These are phyloP conservation scores for Oryza rufipogon DNA, from an alignment of 176 grass and related monocot genomes.

Conservation along the genomic window DNA sequence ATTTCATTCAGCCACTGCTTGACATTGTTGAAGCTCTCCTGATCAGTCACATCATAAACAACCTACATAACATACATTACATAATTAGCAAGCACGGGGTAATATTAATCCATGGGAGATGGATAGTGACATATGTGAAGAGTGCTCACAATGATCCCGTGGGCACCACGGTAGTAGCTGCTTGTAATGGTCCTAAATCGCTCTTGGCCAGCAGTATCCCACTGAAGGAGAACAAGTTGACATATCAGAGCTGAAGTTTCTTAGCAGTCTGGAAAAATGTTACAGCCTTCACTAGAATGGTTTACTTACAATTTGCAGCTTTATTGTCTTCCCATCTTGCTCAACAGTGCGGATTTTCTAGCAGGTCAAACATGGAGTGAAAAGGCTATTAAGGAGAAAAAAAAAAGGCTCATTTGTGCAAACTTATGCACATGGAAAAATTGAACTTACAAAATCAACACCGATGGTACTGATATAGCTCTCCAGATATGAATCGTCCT, in stretches of 20 bases:
- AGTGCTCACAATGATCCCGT: conserved; percentile 68
- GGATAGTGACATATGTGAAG: background rate
- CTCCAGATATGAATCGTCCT: conserved; percentile 86
- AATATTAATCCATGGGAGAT: background rate
- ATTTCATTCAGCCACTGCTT: conserved; percentile 83
- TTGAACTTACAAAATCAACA: conserved; percentile 83
- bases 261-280: background rate
- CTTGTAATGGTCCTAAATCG: conserved; percentile 79
- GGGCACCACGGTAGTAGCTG: conserved; percentile 79
- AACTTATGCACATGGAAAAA: background rate
- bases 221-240: conserved; percentile 42
- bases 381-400: conserved; percentile 16
- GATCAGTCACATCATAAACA: conserved; percentile 78
- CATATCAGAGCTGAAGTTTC: conserved; percentile 24
- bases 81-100: background rate
- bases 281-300: background rate
- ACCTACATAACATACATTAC: conserved; percentile 41
- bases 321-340: conserved; percentile 89
- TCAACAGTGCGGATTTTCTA: conserved; percentile 85
- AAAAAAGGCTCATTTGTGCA: background rate
- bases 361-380: conserved; percentile 16
- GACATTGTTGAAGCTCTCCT: conserved; percentile 79
- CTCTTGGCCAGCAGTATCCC: conserved; percentile 83
- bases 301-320: conserved; percentile 76
- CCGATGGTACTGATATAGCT: conserved; percentile 90